Base-by-base conservation (phyloP, 2,329 filamentous ascomycete species). In the Colletotrichum echinochloae region DNA sequence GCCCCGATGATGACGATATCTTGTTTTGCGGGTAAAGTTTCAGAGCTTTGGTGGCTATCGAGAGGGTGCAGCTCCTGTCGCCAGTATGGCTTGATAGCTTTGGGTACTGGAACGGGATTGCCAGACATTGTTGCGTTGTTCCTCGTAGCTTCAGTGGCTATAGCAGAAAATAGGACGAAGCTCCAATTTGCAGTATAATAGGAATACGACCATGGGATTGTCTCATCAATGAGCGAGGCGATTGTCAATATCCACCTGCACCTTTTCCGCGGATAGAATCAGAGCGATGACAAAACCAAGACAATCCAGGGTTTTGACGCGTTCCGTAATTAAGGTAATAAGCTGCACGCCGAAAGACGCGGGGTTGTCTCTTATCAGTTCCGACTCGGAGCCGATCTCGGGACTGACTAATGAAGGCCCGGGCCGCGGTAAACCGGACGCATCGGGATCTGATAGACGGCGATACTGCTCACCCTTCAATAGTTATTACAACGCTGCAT, bases 1-100 rank as follows among this genome's bases (percentile, higher is more conserved):
- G 66, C 70, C 11, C 72, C 72, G 41, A 73, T 67, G 30, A 73
- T 73, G 52, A 73, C 71, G 26, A 71, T 52, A 35, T 73, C 63
- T 46, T 67, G 57, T 49, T 66, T 51, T 20, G 49, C 3, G n/a
- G 71, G 72, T 37, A 74, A n/a, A 2, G 30, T 48, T 18, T 66
- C 62, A 3, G 72, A 62, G 41, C 60, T 70, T 35, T 63, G 72
- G n/a, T 62, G 49, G 70, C 71, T 49, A 64, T 74, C 54, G 14
- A 74, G 70, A 48, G 55, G 33, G 44, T 72, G 61, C 6, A 66
- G 54, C 2, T 73, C 51, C 5, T 48, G 33, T 14, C 66, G 69
- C 72, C 69, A 72, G 46, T 66, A 72, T 1, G 69, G 68, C 12
- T 57, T 60, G 3, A 54, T 68, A 14, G 64, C 56, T 26, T 68